These are phyloP conservation scores for Hypoxylon cercidicola DNA, from an alignment of 495 filamentous ascomycete genomes.

Conservation along the genomic window DNA sequence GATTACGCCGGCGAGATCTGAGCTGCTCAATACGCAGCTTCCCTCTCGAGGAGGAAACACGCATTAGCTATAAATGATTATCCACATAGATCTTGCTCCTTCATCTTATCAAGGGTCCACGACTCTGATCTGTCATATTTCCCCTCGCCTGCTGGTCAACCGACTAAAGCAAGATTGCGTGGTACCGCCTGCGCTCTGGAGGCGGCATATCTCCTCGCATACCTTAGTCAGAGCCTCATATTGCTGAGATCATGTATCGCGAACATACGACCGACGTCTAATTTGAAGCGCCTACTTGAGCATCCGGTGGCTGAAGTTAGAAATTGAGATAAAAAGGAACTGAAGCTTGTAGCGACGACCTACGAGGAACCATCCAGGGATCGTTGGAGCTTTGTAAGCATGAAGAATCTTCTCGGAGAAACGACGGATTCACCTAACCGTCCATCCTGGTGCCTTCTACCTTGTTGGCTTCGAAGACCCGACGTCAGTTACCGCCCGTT, in stretches of 20 bases:
- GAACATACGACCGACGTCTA: neutral
- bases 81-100: slow-evolving; percentile 33
- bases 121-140: slow-evolving; percentile 46
- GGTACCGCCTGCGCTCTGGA: slow-evolving; percentile 11
- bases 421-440: slow-evolving; percentile 21
- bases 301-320: slow-evolving; percentile 1
- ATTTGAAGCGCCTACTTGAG: neutral
- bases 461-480: slow-evolving; percentile 8
- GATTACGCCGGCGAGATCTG: slow-evolving; percentile 21
- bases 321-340: slow-evolving; percentile 12
- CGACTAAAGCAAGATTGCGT: slow-evolving; percentile 19
- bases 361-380: neutral
- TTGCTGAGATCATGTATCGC: neutral
- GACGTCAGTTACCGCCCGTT: slow-evolving; percentile 31
- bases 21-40: slow-evolving; percentile 40
- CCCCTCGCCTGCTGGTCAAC: slow-evolving; percentile 12
- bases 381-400: neutral
- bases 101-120: slow-evolving; percentile 16
- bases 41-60: slow-evolving; percentile 36
- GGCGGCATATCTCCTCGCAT: neutral
- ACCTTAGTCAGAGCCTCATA: neutral
- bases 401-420: slow-evolving; percentile 8
- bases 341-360: neutral
- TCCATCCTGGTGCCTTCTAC: slow-evolving; percentile 13
- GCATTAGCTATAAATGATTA: slow-evolving; percentile 37